A percentile compares a stretch with the other conserved stretches of the same genome.
Evolutionary conservation across 768 basidiomycete genomes (phyloP).

Genomic region (Tylopilus cervinicoccineus): DNA sequence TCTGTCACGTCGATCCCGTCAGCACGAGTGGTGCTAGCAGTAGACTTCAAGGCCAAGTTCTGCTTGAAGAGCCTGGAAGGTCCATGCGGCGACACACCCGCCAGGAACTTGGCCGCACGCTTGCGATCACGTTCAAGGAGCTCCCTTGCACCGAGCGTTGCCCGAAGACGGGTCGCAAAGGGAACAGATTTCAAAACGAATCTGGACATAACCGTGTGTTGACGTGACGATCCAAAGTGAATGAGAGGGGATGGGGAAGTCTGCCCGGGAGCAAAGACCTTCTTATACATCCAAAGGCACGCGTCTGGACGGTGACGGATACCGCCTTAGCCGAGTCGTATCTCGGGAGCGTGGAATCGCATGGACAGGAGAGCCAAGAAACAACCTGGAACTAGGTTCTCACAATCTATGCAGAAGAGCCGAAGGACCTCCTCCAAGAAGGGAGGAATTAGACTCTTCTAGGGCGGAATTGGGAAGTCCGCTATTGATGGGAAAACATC

Average conservation of each 20-base stretch:
- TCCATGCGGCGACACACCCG: conserved; percentile 52
- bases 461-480: neutral
- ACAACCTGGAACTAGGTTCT: neutral
- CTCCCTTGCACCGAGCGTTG: conserved; percentile 38
- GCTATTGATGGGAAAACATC: neutral
- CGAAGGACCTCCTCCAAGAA: neutral
- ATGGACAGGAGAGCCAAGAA: neutral
- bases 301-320: neutral
- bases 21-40: neutral
- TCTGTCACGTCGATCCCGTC: conserved; percentile 51
- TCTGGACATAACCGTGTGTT: conserved; percentile 33
- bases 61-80: conserved; percentile 34
- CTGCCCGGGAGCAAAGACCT: neutral
- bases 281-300: conserved; percentile 18
- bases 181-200: conserved; percentile 37
- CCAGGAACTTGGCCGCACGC: conserved; percentile 53
- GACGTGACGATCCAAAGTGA: neutral
- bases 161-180: conserved; percentile 42
- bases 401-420: neutral
- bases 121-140: conserved; percentile 51
- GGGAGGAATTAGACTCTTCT: neutral
- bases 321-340: neutral
- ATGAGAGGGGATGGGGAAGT: neutral
- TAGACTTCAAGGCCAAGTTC: no score
- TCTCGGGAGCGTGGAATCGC: neutral